Conservation (phyloP, 1,139 yeast genomes). For the Ashbya aceris region DNA sequence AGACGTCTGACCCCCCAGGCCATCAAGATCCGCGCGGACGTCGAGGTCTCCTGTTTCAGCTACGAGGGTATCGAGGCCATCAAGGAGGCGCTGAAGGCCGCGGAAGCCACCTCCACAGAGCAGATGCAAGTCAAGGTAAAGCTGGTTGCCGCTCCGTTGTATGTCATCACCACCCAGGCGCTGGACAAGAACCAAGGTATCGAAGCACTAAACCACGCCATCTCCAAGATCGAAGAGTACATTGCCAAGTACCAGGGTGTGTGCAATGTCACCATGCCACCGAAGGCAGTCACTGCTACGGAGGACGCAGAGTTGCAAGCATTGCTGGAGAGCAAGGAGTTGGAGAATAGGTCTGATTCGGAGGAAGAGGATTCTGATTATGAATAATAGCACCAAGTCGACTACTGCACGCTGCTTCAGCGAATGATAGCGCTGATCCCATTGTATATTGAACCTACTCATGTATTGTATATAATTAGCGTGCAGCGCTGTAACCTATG, state of each 20-base stretch:
- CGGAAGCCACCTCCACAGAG: conserved; percentile 78
- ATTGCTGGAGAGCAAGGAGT: conserved; percentile 67
- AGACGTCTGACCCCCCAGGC: conserved; percentile 97
- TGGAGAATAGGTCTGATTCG: conserved; percentile 53
- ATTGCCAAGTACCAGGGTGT: conserved; percentile 75
- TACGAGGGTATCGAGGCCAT: conserved; percentile 98
- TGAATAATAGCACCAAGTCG: conserved; percentile 12
- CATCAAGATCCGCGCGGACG: conserved; percentile 93
- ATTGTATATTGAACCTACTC: too few relatives aligned
- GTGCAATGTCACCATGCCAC: conserved; percentile 92
- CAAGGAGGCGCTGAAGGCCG: conserved; percentile 77
- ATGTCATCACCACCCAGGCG: conserved; percentile 87
- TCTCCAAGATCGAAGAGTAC: conserved; percentile 59
- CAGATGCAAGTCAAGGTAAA: conserved; percentile 82
- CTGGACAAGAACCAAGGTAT: conserved; percentile 87
- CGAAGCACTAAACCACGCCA: conserved; percentile 67
- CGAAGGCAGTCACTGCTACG: conserved; percentile 96
- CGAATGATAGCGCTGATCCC: too few relatives aligned
- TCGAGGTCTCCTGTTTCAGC: conserved; percentile 93
- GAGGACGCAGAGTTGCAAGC: conserved; percentile 98
- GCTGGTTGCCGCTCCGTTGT: conserved; percentile 95
- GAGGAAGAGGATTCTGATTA: conserved; percentile 48
- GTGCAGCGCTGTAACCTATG: too few relatives aligned
- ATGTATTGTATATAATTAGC: too few relatives aligned
- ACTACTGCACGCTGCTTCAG: too few relatives aligned